Percentiles rank a stretch among this genome's conserved stretches.
These are phyloP conservation scores for Agaricus bisporus DNA, from an alignment of 768 basidiomycete genomes.

Conservation along the genomic window DNA sequence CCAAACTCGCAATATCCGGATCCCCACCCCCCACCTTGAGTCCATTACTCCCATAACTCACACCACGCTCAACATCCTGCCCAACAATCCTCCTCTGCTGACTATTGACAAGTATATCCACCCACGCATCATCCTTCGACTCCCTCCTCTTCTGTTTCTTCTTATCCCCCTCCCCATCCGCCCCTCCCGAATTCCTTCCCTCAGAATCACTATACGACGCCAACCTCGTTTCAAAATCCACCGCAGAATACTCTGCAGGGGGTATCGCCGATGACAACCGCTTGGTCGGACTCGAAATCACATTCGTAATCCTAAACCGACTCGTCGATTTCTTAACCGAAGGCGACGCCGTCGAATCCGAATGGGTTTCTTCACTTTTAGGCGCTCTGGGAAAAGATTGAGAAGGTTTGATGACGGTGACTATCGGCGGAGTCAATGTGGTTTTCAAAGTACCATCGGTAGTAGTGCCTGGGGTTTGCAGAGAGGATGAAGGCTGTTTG, in stretches of 20 bases:
- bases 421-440: neutral
- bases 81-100: conserved; percentile 44
- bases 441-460: neutral
- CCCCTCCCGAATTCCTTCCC: neutral
- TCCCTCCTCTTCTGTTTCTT: conserved; percentile 38
- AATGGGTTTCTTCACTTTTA: conserved; percentile 29
- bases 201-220: conserved; percentile 52
- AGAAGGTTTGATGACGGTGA: conserved; percentile 15
- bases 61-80: conserved; percentile 42
- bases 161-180: neutral
- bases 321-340: conserved; percentile 31
- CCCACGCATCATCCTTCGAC: conserved; percentile 74
- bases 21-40: conserved; percentile 32
- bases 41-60: conserved; percentile 6
- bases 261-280: conserved; percentile 46
- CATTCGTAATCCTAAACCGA: conserved; percentile 54
- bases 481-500: conserved; percentile 13
- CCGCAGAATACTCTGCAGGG: conserved; percentile 64
- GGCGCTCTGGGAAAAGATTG: conserved; percentile 18
- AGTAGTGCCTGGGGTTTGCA: too few species aligned
- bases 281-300: conserved; percentile 41
- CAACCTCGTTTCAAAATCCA: conserved; percentile 80
- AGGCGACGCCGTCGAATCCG: conserved; percentile 25
- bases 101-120: conserved; percentile 74
- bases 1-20: conserved; percentile 67